These are phyloP conservation scores for Calonectria pteridis DNA, from an alignment of 2,329 filamentous ascomycete genomes.

Conservation along the genomic window DNA sequence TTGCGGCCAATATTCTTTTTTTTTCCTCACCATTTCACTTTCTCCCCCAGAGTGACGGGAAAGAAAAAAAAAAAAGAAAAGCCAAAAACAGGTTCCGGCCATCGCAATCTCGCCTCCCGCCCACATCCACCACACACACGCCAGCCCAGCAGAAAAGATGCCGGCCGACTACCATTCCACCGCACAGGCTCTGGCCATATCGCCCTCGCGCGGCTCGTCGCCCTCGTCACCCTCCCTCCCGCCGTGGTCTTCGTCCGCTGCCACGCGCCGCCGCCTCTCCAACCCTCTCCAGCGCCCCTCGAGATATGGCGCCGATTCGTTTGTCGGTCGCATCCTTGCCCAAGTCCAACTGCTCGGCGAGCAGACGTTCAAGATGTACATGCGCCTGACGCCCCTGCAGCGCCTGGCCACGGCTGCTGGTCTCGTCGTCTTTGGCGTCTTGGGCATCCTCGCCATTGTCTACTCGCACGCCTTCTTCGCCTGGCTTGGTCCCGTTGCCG, in stretches of 20 bases:
- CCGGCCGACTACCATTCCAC: conserved; percentile 64
- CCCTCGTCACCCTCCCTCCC: conserved; percentile 48
- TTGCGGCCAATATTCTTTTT: background rate
- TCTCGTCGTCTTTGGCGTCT: conserved; percentile 62
- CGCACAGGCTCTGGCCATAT: conserved; percentile 62
- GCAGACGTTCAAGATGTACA: conserved; percentile 63
- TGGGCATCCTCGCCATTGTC: conserved; percentile 77
- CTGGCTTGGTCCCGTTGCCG: conserved; percentile 78
- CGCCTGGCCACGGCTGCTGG: conserved; percentile 68
- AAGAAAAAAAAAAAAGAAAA: background rate
- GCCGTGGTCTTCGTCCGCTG: conserved; percentile 39
- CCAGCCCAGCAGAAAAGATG: conserved; percentile 51
- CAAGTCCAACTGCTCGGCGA: conserved; percentile 58
- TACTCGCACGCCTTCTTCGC: conserved; percentile 86
- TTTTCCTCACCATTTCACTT: background rate
- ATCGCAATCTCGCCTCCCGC: background rate
- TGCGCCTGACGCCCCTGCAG: conserved; percentile 71
- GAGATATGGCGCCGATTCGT: conserved; percentile 43
- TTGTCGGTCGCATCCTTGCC: conserved; percentile 47
- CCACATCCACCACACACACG: background rate
- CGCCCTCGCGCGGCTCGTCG: conserved; percentile 49
- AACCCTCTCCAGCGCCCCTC: conserved; percentile 52
- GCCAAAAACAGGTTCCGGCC: background rate
- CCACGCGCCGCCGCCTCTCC: conserved; percentile 55
- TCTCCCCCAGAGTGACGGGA: background rate